Base-by-base conservation (phyloP, 2,329 filamentous ascomycete species). In the Paramyrothecium roridum region DNA sequence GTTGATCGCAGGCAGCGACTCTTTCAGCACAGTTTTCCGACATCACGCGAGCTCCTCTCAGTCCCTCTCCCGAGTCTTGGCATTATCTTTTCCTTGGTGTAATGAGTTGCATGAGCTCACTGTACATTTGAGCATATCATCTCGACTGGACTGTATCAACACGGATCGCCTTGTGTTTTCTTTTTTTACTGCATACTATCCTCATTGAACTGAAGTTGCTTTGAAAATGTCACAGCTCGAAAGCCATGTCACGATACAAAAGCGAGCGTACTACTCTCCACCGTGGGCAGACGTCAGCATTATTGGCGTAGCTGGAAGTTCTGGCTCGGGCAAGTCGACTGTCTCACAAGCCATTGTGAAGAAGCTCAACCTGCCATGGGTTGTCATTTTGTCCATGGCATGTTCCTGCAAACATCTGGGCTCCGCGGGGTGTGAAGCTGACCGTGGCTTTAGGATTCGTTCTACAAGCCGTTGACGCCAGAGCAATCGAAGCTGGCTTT, bases 261-360 rank as follows among this genome's bases (percentile, higher is more conserved):
- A 79, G 62, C 73, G 80, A 67, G 87, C 85, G 60, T 89, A 92
- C 64, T 99, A 98, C 75, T 89, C 88, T 59, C 95, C 95, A 58
- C 95, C 95, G 71, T 99, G 95, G 95, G 90, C 90, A 52, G 90
- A 98, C 74, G 87, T 96, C 64, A 93, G 90, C 76, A 97, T 99
- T 66, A 97, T 99, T 70, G 95, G 92, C 52, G 89, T 99, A 65
- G 93, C 95, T 61, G 95, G 95, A 40, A 95, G 91, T 73, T 98
- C 93, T 26, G 95, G 95, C 46, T 98, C 93, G 23, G 74, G 93
- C 56, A 99, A 99, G 79, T 97, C 93, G 8, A 97, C 93, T 8
- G 78, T 99, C 53, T 93, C 95, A 33, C 84, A 96, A 70, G 91
- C 93, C 60, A 96, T 99, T 64, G 90, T 98, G 61, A 88, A 84